Evolutionary conservation across 2,329 filamentous ascomycete genomes (phyloP).

Genomic region (Orbilia javanica): DNA sequence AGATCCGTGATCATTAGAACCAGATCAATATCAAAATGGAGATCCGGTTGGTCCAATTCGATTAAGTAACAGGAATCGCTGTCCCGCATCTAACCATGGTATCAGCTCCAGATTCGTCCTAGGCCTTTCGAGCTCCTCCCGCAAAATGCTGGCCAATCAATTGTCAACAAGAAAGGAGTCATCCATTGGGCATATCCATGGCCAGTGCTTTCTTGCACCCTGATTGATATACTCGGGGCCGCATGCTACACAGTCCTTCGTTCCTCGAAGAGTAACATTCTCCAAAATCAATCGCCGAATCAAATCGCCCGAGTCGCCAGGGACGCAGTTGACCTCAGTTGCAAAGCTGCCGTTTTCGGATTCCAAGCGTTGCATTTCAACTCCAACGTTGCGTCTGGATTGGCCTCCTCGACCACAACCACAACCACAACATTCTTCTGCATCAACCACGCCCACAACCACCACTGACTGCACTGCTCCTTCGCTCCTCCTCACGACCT

Average conservation of each 20-base stretch:
- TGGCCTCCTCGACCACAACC: constrained; percentile 61
- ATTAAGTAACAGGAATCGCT: background rate
- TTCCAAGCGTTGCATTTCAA: background rate
- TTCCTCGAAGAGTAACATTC: too few relatives aligned
- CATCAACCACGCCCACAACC: constrained; percentile 14
- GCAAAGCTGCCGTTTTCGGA: constrained; percentile 6
- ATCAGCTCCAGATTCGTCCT: constrained; percentile 18
- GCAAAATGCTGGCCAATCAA: background rate
- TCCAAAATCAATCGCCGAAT: constrained; percentile 5
- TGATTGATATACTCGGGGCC: background rate
- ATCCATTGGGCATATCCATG: background rate
- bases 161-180: constrained; percentile 13
- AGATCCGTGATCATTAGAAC: background rate
- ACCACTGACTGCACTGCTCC: constrained; percentile 59
- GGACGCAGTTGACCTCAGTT: background rate
- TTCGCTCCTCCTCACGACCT: constrained; percentile 61
- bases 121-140: constrained; percentile 20
- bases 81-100: constrained; percentile 24
- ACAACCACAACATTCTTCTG: constrained; percentile 47
- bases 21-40: background rate
- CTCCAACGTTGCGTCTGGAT: constrained; percentile 60
- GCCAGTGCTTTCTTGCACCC: background rate
- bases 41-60: background rate
- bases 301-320: background rate
- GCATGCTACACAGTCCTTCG: too few relatives aligned